Conservation (phyloP, 1,139 yeast genomes). For the Yarrowia galli region DNA sequence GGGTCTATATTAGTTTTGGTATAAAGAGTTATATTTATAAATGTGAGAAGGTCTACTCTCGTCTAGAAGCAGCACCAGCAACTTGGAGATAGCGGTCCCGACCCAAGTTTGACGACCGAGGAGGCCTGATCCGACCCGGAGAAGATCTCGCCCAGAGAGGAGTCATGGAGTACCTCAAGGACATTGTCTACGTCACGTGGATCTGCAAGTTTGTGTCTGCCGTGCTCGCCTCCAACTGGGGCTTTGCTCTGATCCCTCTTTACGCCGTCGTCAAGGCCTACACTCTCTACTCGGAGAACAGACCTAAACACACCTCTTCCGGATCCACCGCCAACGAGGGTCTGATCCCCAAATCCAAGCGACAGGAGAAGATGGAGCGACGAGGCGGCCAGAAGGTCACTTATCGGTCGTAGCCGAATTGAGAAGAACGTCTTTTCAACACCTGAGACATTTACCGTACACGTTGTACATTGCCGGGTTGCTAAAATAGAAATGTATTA, state of each 20-base stretch:
- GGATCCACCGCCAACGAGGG: slow-evolving; percentile 36
- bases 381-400: slow-evolving; percentile 54
- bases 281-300: slow-evolving; percentile 42
- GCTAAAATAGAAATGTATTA: slow-evolving; percentile 14
- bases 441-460: slow-evolving; percentile 15
- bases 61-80: no score
- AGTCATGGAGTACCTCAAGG: slow-evolving; percentile 78
- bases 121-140: slow-evolving; percentile 62
- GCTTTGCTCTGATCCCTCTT: slow-evolving; percentile 68
- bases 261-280: slow-evolving; percentile 65
- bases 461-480: slow-evolving; percentile 3
- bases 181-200: slow-evolving; percentile 75
- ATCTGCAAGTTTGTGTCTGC: slow-evolving; percentile 63
- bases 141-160: slow-evolving; percentile 72
- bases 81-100: no score
- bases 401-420: slow-evolving; percentile 34
- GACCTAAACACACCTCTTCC: slow-evolving; percentile 40
- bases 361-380: slow-evolving; percentile 62
- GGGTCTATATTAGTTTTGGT: no score
- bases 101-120: slow-evolving; percentile 60
- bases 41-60: no score
- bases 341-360: slow-evolving; percentile 54
- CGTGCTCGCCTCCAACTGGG: slow-evolving; percentile 62
- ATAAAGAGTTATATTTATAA: no score
- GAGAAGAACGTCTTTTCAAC: no score